A percentile compares a stretch with the other conserved stretches of the same genome.
Evolutionary conservation across 2,329 filamentous ascomycete genomes (phyloP).

Genomic region (Aureobasidium melanogenum): DNA sequence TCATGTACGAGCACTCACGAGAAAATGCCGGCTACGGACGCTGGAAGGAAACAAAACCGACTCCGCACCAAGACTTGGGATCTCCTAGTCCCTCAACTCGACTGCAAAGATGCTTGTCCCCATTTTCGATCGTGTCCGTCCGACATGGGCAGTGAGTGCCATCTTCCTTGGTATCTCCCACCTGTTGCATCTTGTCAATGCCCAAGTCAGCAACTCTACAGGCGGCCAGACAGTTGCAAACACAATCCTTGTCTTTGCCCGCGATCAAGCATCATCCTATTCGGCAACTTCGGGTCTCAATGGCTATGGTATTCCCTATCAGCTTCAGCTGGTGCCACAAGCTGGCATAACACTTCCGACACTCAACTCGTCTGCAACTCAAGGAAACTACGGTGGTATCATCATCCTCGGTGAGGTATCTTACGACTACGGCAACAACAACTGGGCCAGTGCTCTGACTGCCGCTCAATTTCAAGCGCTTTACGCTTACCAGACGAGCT

Average conservation of each 20-base stretch:
- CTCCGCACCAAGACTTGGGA: not conserved
- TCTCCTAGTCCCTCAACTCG: not conserved
- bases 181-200: not conserved
- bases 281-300: slow-evolving; percentile 47
- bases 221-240: slow-evolving; percentile 18
- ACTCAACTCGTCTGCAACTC: slow-evolving; percentile 39
- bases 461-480: slow-evolving; percentile 47
- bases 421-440: slow-evolving; percentile 41
- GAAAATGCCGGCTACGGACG: not conserved
- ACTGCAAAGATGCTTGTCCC: not conserved
- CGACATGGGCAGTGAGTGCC: not conserved
- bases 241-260: slow-evolving; percentile 49
- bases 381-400: slow-evolving; percentile 53
- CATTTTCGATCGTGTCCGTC: not conserved
- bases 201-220: not conserved
- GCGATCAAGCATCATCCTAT: slow-evolving; percentile 40
- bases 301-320: slow-evolving; percentile 53
- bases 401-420: slow-evolving; percentile 46
- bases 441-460: slow-evolving; percentile 47
- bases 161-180: not conserved
- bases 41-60: not conserved
- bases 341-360: slow-evolving; percentile 42
- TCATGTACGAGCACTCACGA: not conserved
- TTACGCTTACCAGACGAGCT: slow-evolving; percentile 49
- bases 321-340: slow-evolving; percentile 45